Evolutionary conservation across 257 asterid species (phyloP).

Genomic region (Galeopsis tetrahit): DNA sequence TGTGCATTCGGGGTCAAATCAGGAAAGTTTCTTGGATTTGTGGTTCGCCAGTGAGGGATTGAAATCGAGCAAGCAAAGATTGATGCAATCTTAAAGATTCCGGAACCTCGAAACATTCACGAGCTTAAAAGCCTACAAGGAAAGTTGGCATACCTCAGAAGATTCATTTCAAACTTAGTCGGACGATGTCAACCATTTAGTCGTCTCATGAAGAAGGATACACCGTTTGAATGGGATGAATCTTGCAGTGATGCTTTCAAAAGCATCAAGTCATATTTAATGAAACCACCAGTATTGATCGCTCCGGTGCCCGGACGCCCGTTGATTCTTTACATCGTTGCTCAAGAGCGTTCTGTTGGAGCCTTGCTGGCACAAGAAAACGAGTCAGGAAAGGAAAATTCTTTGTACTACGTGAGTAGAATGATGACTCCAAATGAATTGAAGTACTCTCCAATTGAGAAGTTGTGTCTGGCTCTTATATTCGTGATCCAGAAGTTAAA

Average conservation of each 20-base stretch:
- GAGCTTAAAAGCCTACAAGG: not conserved
- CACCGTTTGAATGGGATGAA: not conserved
- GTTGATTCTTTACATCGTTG: not conserved
- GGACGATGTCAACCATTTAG: not conserved
- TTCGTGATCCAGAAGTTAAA: not conserved
- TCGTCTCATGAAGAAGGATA: not conserved
- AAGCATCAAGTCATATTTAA: not conserved
- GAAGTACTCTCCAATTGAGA: not conserved
- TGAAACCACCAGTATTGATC: not conserved
- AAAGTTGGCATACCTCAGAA: not conserved
- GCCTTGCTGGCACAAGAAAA: not conserved
- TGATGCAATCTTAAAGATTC: not conserved
- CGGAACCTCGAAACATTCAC: not conserved
- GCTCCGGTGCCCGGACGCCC: not conserved
- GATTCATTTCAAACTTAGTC: not conserved
- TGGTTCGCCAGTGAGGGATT: no score
- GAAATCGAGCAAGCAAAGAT: no score
- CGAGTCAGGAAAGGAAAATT: not conserved
- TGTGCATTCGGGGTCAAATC: not conserved
- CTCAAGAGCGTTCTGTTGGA: not conserved
- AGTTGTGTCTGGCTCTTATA: not conserved
- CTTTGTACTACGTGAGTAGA: not conserved
- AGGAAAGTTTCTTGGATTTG: no score
- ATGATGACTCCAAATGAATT: not conserved
- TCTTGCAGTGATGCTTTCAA: not conserved